These are phyloP conservation scores for Exophiala sideris DNA, from an alignment of 2,329 filamentous ascomycete genomes.

Conservation along the genomic window DNA sequence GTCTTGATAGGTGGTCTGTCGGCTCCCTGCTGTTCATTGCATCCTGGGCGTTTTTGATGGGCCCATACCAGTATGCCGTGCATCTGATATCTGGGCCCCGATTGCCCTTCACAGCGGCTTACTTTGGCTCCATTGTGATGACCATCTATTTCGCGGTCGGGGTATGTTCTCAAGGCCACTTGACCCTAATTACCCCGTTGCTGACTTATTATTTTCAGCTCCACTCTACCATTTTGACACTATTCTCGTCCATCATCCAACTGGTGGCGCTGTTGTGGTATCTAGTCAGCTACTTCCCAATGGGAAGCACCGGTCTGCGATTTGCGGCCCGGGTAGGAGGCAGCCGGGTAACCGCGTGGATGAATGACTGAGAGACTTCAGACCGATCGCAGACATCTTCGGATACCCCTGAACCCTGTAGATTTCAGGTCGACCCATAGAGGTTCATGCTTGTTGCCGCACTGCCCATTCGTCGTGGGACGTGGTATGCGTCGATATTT, in stretches of 20 bases:
- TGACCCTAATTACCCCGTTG: constrained; percentile 86
- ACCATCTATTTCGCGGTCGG: constrained; percentile 91
- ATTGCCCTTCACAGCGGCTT: constrained; percentile 87
- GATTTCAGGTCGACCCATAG: background rate
- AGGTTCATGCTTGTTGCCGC: background rate
- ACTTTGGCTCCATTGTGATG: constrained; percentile 87
- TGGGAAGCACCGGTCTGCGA: constrained; percentile 85
- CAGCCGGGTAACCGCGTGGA: constrained; percentile 80
- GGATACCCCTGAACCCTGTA: background rate
- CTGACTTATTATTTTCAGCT: constrained; percentile 87
- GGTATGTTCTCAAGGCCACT: constrained; percentile 72
- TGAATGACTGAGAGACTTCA: constrained; percentile 60
- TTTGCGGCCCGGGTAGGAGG: constrained; percentile 84
- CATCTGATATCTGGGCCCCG: constrained; percentile 82
- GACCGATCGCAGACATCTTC: background rate
- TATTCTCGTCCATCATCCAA: constrained; percentile 80
- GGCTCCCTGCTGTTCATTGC: constrained; percentile 85
- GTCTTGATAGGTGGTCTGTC: constrained; percentile 76
- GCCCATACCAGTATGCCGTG: constrained; percentile 74
- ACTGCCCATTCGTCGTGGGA: background rate
- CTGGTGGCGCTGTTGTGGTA: constrained; percentile 85
- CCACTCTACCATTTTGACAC: constrained; percentile 76
- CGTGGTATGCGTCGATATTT: too few species aligned
- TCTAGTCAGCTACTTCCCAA: constrained; percentile 94
- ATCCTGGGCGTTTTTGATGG: constrained; percentile 94